Evolutionary conservation across 2,329 filamentous ascomycete species (phyloP), one percentile per base, ranked within the genome.

Genomic region (Penicillium sp.): DNA sequence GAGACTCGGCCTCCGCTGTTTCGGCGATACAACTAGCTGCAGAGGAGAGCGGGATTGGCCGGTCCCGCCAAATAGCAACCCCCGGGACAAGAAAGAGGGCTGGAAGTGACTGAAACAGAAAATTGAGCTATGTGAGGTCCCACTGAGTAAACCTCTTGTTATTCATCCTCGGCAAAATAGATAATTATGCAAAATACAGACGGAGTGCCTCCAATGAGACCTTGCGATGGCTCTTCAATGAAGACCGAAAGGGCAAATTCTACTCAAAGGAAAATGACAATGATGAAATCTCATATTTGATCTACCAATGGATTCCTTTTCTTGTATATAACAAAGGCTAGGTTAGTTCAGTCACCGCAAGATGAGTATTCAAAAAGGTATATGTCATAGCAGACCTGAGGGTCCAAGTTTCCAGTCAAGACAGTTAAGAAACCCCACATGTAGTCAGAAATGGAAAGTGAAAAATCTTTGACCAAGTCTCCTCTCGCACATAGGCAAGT

Each of bases 1-100:
- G 60, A 53, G 57, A 60, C 58, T 61, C 55, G 59, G 40, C 35
- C 55, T 59, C 52, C 42, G 53, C 52, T 57, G 53, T 48, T 46
- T 56, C 42, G 53, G 53, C 28, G 53, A 48, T 56, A 19, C 33
- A 38, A 48, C 43, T 43, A 43, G 53, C 19, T 35, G 30, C 53
- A 46, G 4, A 8, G 25, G 11, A 26, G 35, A 40, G 33, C 35
- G 35, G 51, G 33, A 63, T 62, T 61, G 53, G 57, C 60, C 60
- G 60, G 57, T 52, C 59, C 57, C 54, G 55, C 56, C 52, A 57
- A 37, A n/a, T 5, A 22, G 19, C 28, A 19, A 28, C 6, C 13
- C 13, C 35, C 13, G 51, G 35, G 51, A 3, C 14, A 22, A 14
- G n/a, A 13, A 14, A 52, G 30, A 40, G 35, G 6, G 28, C 28